Base-by-base conservation (phyloP, 305 asterid genomes). In the Rubia occidens region DNA sequence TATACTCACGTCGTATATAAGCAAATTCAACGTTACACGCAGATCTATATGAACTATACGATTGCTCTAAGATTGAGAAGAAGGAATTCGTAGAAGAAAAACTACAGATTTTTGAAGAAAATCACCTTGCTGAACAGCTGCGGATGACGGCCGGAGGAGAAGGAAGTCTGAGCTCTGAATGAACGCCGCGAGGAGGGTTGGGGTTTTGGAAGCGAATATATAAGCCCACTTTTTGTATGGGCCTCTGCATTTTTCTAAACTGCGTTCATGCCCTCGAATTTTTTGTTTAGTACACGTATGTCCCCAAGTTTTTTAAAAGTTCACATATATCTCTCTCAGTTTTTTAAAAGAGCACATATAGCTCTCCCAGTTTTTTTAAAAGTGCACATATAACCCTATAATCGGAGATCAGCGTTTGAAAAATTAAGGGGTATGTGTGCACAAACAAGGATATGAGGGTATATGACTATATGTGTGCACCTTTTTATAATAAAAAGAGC, bases 111-210 rank as follows among this genome's bases (percentile, higher is more conserved):
- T 53, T 21, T 21, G 37, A 8, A 56, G 35, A 4, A 26, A 18
- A 26, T 60, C 11, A 60, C 64, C 64, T 60, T 26, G 64, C 64
- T 60, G n/a, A 60, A 11, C 26, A 11, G 42, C 64, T 60, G 64
- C 11, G 8, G 18, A 11, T 26, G 64, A 29, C 64, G 64, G 35
- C 64, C 6, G 64, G 5, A 29, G 39, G 14, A 9, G 63, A 13
- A 59, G 64, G 39, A 13, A 11, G n/a, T 24, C 17, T 0, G 64
- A 58, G 17, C 40, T 24, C 37, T 11, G 11, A 56, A 13, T 20
- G 61, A 29, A 29, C 64, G 42, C 18, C 39, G 63, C 8, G 55
- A 53, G 58, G 55, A 53, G 24, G 62, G 2, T 29, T 60, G 11
- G 64, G 64, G 64, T 60, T 60, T 20, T 1, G n/a, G 35, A 26